Percentiles rank a stretch among this genome's conserved stretches.
Evolutionary conservation across 2,329 filamentous ascomycete species (phyloP).

Genomic region (Ceratocystis ficicola): DNA sequence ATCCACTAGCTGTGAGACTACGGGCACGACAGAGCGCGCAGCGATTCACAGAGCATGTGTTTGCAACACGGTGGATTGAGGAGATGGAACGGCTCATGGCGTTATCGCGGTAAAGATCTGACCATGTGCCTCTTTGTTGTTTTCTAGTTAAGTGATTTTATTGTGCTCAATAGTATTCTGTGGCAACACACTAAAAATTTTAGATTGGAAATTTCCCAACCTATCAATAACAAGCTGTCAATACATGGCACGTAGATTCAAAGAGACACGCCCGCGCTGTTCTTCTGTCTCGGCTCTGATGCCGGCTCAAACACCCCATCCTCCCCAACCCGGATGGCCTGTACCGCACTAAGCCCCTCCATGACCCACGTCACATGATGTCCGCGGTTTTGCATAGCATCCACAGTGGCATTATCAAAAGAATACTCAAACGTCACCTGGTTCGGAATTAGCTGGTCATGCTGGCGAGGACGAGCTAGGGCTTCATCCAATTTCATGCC

Average conservation of each 20-base stretch:
- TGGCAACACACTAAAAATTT: background rate
- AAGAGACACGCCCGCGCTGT: constrained; percentile 51
- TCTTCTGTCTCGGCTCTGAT: constrained; percentile 60
- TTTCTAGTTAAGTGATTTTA: background rate
- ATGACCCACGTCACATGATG: constrained; percentile 62
- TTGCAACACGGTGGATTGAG: constrained; percentile 63
- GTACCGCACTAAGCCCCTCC: constrained; percentile 53
- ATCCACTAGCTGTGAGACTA: constrained; percentile 61
- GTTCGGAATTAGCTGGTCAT: constrained; percentile 73
- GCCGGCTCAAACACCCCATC: constrained; percentile 68
- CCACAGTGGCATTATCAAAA: constrained; percentile 54
- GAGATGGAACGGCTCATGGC: constrained; percentile 62
- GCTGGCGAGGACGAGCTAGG: constrained; percentile 54
- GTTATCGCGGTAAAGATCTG: constrained; percentile 27
- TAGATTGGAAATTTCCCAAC: too few species aligned
- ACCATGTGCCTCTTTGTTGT: background rate
- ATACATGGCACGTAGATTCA: constrained; percentile 24
- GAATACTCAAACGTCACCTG: constrained; percentile 52
- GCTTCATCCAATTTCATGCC: constrained; percentile 47
- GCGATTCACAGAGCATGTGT: constrained; percentile 80
- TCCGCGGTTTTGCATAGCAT: constrained; percentile 49
- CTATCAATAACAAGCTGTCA: too few species aligned
- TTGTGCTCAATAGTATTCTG: constrained; percentile 10
- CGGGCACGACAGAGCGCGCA: constrained; percentile 66
- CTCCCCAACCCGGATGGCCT: constrained; percentile 48